phyloP scores from a whole-genome alignment of 139 green algal genomes.

The Edaphochlamys debaryana region DNA sequence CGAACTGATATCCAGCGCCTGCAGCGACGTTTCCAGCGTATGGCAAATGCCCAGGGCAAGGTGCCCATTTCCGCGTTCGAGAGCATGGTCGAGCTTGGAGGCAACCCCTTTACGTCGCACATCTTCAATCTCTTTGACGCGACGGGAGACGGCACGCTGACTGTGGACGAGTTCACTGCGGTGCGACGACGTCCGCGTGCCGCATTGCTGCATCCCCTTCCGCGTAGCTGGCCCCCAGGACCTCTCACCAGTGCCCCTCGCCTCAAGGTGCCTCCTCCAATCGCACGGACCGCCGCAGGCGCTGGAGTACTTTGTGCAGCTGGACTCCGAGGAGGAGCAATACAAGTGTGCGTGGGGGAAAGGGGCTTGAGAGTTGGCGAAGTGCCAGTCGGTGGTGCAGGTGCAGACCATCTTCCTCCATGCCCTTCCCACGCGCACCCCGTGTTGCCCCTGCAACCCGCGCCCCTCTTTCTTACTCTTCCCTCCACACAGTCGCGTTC shows the following conservation, averaged over 20 bases:
- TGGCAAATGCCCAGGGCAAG: background rate
- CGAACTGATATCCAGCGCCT: slow-evolving; percentile 42
- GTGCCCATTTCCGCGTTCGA: slow-evolving; percentile 16
- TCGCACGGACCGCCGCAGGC: no score
- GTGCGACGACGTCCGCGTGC: no score
- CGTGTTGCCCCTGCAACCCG: background rate
- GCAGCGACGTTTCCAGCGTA: slow-evolving; percentile 18
- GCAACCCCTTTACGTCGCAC: slow-evolving; percentile 34
- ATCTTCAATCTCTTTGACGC: slow-evolving; percentile 46
- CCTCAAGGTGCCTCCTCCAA: no score
- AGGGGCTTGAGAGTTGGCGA: no score
- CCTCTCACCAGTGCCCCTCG: no score
- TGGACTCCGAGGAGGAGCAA: slow-evolving; percentile 51
- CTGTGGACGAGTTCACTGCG: slow-evolving; percentile 45
- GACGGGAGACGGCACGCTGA: slow-evolving; percentile 23
- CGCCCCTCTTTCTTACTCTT: background rate
- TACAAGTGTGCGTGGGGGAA: slow-evolving; percentile 54
- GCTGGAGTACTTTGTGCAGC: slow-evolving; percentile 42
- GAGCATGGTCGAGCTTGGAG: slow-evolving; percentile 42
- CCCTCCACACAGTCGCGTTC: slow-evolving; percentile 44
- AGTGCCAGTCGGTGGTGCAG: background rate
- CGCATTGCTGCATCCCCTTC: no score
- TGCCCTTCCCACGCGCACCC: background rate
- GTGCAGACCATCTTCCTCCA: background rate
- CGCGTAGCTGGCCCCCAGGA: no score